Evolutionary conservation across 495 filamentous ascomycete species (phyloP).

Genomic region (Pseudotulostoma volvatum): DNA sequence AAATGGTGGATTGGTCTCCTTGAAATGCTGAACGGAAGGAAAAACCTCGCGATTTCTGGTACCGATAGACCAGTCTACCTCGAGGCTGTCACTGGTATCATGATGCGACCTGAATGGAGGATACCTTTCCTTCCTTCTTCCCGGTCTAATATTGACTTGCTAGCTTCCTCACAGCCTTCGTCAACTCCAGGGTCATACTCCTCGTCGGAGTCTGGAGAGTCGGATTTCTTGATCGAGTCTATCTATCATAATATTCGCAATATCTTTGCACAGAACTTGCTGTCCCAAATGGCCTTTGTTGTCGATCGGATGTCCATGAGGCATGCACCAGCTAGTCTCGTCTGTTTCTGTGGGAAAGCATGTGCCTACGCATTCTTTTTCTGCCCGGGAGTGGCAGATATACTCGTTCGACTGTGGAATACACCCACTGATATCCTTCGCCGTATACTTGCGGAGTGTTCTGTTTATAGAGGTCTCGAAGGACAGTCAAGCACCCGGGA

Average conservation of each 20-base stretch:
- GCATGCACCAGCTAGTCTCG: constrained; percentile 78
- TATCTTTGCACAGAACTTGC: constrained; percentile 72
- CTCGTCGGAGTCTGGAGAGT: constrained; percentile 44
- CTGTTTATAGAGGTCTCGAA: constrained; percentile 24
- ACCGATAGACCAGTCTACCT: constrained; percentile 69
- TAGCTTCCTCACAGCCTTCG: constrained; percentile 26
- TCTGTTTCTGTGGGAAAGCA: constrained; percentile 86
- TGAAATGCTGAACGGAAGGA: constrained; percentile 64
- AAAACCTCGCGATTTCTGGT: constrained; percentile 55
- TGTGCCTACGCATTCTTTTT: constrained; percentile 95
- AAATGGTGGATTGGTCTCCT: constrained; percentile 93
- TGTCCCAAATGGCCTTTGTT: constrained; percentile 75
- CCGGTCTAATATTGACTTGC: constrained; percentile 38
- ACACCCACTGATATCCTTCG: constrained; percentile 47
- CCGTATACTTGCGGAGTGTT: constrained; percentile 52
- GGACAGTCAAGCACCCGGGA: constrained; percentile 28
- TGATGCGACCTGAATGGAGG: constrained; percentile 89
- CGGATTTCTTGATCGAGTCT: constrained; percentile 73
- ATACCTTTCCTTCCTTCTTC: constrained; percentile 37
- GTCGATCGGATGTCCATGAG: constrained; percentile 84
- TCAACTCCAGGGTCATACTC: constrained; percentile 26
- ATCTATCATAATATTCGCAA: constrained; percentile 89
- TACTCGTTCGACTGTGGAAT: constrained; percentile 72
- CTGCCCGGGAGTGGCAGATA: constrained; percentile 74
- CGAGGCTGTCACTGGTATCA: constrained; percentile 67